These are phyloP conservation scores for Fusarium sambucinum DNA, from an alignment of 2,329 filamentous ascomycete species.

Conservation along the genomic window DNA sequence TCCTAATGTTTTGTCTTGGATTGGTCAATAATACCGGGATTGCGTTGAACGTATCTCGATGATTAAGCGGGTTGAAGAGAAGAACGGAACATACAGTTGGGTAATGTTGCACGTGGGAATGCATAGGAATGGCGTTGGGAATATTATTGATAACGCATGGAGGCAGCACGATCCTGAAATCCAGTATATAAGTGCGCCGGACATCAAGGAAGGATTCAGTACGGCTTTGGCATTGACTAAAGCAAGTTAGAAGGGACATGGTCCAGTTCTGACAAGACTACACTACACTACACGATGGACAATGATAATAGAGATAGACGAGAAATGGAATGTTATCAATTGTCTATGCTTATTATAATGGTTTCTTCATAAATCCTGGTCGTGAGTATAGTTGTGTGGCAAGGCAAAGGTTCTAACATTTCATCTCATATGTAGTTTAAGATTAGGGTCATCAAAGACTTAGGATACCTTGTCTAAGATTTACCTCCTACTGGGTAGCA, in stretches of 20 bases:
- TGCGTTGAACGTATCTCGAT: slow-evolving; percentile 29
- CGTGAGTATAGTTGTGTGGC: not conserved
- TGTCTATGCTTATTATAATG: not conserved
- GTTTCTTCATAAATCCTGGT: too few relatives aligned
- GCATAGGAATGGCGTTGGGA: slow-evolving; percentile 48
- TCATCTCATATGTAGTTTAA: not conserved
- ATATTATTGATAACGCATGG: slow-evolving; percentile 41
- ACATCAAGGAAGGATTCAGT: slow-evolving; percentile 9
- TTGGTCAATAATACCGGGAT: slow-evolving; percentile 27
- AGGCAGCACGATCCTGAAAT: slow-evolving; percentile 28
- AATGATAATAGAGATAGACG: slow-evolving; percentile 45
- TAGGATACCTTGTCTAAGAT: not conserved
- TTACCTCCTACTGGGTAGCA: too few relatives aligned
- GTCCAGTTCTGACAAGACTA: slow-evolving; percentile 20
- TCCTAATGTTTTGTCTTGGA: slow-evolving; percentile 35
- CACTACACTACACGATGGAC: slow-evolving; percentile 26
- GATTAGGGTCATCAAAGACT: not conserved
- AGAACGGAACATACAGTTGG: slow-evolving; percentile 40
- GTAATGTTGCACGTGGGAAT: slow-evolving; percentile 44
- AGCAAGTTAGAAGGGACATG: slow-evolving; percentile 18
- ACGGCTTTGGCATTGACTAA: slow-evolving; percentile 26
- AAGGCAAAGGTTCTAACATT: not conserved
- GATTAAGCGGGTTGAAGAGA: slow-evolving; percentile 22
- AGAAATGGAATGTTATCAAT: slow-evolving; percentile 37
- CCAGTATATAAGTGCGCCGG: slow-evolving; percentile 27